Percentiles rank a stretch among this genome's conserved stretches.
phyloP scores from a whole-genome alignment of 2,329 filamentous ascomycete genomes.

The Alternaria sp. region DNA sequence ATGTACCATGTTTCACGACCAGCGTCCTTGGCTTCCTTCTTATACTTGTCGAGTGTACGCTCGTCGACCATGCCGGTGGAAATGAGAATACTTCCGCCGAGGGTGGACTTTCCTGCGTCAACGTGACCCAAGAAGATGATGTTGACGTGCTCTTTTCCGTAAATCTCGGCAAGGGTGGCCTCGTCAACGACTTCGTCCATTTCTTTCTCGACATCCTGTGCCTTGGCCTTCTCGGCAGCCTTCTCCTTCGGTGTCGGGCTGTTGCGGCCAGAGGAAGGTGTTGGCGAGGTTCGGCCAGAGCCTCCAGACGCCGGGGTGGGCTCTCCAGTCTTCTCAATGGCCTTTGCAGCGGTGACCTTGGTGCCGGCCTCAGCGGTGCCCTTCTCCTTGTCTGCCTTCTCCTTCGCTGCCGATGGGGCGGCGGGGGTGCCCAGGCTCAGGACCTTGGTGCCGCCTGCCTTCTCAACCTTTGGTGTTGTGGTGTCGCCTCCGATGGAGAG shows the following conservation, averaged over 20 bases:
- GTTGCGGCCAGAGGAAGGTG: slow-evolving; percentile 81
- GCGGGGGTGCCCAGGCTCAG: slow-evolving; percentile 71
- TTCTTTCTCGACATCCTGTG: slow-evolving; percentile 83
- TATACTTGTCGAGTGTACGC: slow-evolving; percentile 95
- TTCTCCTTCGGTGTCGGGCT: slow-evolving; percentile 74
- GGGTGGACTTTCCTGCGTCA: slow-evolving; percentile 95
- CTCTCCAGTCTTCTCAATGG: slow-evolving; percentile 89
- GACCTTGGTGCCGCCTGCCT: slow-evolving; percentile 67
- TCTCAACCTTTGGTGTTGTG: slow-evolving; percentile 61
- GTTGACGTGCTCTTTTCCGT: slow-evolving; percentile 92
- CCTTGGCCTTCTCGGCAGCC: slow-evolving; percentile 66
- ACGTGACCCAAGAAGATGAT: slow-evolving; percentile 98
- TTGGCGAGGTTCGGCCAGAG: slow-evolving; percentile 76
- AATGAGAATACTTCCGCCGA: slow-evolving; percentile 92
- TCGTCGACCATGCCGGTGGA: slow-evolving; percentile 99
- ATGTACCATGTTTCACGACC: slow-evolving; percentile 99
- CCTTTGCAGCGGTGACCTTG: slow-evolving; percentile 86
- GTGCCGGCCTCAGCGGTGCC: slow-evolving; percentile 70
- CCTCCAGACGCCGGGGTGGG: slow-evolving; percentile 58
- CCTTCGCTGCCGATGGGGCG: slow-evolving; percentile 58
- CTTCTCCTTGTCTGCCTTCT: slow-evolving; percentile 53
- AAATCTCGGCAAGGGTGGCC: slow-evolving; percentile 89
- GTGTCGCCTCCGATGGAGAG: slow-evolving; percentile 65
- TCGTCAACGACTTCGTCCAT: slow-evolving; percentile 81
- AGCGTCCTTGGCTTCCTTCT: slow-evolving; percentile 88